Conservation (phyloP, 1,284 basidiomycete species). For the Moesziomyces parantarcticus region DNA sequence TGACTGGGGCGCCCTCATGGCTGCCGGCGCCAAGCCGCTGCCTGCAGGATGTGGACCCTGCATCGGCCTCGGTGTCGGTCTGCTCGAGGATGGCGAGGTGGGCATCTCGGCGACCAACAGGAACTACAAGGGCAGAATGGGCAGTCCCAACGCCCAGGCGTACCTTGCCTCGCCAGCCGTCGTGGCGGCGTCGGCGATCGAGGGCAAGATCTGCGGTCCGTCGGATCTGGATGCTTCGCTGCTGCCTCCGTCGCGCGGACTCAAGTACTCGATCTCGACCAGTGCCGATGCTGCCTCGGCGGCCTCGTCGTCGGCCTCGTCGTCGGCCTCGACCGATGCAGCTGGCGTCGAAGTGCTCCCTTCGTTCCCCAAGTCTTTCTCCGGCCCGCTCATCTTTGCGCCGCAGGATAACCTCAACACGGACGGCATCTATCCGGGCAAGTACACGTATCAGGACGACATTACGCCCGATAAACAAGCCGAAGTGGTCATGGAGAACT, state of each 20-base stretch:
- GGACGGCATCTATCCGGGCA: slow-evolving; percentile 98
- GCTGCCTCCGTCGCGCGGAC: slow-evolving; percentile 72
- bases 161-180: slow-evolving; percentile 97
- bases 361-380: slow-evolving; percentile 80
- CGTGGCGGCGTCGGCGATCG: slow-evolving; percentile 92
- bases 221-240: slow-evolving; percentile 73
- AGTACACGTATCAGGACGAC: slow-evolving; percentile 99
- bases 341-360: slow-evolving; percentile 51
- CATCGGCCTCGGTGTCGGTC: slow-evolving; percentile 91
- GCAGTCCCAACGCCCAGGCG: slow-evolving; percentile 90
- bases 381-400: slow-evolving; percentile 86
- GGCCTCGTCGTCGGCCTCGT: slow-evolving; percentile 44
- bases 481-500: slow-evolving; percentile 96
- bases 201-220: slow-evolving; percentile 90
- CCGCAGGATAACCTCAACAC: slow-evolving; percentile 99
- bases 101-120: slow-evolving; percentile 98
- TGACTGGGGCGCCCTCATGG: slow-evolving; percentile 87
- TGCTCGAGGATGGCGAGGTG: slow-evolving; percentile 91
- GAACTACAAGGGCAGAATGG: slow-evolving; percentile 99
- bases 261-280: slow-evolving; percentile 69
- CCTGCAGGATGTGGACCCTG: slow-evolving; percentile 98
- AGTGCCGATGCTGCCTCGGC: slow-evolving; percentile 58
- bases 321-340: slow-evolving; percentile 45
- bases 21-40: slow-evolving; percentile 88
- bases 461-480: slow-evolving; percentile 94